These are phyloP conservation scores for Gossypium lobatum DNA, from an alignment of 441 rosid genomes.

Conservation along the genomic window DNA sequence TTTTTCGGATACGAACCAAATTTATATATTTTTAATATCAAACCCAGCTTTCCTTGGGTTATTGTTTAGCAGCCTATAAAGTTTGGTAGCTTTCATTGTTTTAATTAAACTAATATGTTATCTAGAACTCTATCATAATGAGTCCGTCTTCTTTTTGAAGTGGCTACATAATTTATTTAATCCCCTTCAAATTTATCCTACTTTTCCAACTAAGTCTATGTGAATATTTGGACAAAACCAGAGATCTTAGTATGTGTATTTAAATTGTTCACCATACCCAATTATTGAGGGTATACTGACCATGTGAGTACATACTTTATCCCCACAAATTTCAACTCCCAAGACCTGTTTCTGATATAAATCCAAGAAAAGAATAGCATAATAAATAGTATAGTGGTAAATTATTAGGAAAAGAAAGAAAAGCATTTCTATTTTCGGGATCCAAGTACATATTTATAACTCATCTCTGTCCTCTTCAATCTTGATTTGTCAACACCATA, in stretches of 20 bases:
- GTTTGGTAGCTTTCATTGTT: not conserved
- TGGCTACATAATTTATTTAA: not conserved
- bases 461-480: not conserved
- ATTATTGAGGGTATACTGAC: constrained; percentile 1
- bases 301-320: not conserved
- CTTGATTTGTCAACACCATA: not conserved
- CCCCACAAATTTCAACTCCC: not conserved
- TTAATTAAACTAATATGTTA: not conserved
- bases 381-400: not conserved
- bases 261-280: not conserved
- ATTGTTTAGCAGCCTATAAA: not conserved
- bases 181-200: not conserved
- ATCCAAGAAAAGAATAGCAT: not conserved
- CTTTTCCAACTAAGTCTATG: not conserved
- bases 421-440: not conserved
- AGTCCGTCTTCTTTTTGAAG: not conserved
- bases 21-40: too few relatives aligned
- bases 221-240: not conserved
- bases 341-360: not conserved
- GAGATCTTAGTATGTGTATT: not conserved
- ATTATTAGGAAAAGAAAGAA: not conserved
- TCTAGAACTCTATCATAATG: not conserved
- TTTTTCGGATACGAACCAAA: too few relatives aligned
- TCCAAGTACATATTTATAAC: not conserved
- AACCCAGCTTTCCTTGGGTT: too few relatives aligned